Conservation (phyloP, 2,329 filamentous ascomycete genomes). For the Cladosporium sp. region DNA sequence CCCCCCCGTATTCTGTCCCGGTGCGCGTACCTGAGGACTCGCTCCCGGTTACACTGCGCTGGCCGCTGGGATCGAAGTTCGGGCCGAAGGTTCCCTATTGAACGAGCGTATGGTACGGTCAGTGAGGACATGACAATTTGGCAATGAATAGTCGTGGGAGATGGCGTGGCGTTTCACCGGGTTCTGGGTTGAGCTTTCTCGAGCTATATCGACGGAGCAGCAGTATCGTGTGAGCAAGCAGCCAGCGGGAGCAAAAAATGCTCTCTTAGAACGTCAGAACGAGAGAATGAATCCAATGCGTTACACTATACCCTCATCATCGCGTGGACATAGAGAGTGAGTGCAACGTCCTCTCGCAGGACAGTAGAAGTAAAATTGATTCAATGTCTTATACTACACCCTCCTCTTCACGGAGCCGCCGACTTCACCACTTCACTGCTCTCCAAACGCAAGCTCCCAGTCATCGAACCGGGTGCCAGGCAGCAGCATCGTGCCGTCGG, state of each 20-base stretch:
- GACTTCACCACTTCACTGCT: background rate
- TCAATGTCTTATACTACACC: background rate
- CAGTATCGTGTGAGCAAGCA: no score
- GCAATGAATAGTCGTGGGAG: background rate
- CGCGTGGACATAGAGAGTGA: background rate
- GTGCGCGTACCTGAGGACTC: background rate
- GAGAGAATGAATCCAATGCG: background rate
- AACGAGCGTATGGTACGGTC: background rate
- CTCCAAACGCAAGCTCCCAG: background rate
- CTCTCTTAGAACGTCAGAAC: no score
- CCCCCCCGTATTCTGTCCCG: background rate
- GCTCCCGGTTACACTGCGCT: background rate
- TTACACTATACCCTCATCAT: background rate
- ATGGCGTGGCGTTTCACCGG: background rate
- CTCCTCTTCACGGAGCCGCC: background rate
- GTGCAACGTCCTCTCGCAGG: background rate
- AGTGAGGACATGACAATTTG: background rate
- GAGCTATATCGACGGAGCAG: background rate
- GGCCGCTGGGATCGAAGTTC: background rate
- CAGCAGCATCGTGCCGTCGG: background rate
- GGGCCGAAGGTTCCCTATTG: background rate
- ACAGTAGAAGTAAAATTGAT: background rate
- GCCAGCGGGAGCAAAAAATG: no score
- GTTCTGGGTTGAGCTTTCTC: background rate
- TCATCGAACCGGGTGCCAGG: background rate